Base-by-base conservation (phyloP, 257 asterid genomes). In the Fraxinus cuspidata region DNA sequence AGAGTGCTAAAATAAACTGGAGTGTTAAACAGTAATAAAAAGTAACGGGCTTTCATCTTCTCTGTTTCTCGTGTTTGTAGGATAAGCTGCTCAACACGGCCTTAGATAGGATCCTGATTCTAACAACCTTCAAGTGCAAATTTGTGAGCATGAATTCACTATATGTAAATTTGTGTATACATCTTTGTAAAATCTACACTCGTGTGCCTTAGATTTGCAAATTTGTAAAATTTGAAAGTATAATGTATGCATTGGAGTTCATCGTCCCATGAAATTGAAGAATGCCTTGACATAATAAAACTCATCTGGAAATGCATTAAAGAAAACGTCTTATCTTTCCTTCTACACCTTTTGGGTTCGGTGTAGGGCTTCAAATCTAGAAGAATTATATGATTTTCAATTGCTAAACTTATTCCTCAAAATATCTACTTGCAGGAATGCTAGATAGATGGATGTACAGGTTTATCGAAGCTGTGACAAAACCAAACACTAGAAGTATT, bases 371-470 rank as follows among this genome's bases (percentile, higher is more conserved):
- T 9, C 11, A 5, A 28, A 38, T 56, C 53, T 37, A 23, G 67
- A 72, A 56, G 28, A 18, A 7, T 53, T 19, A 5, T 35, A 53
- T n/a, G 34, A 19, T 38, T 51, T 10, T 47, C 74, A 63, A 76
- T 12, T 49, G 4, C 16, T 28, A 49, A 2, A 44, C 75, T 67
- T n/a, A 23, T 38, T 34, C 32, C 7, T 56, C 56, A 35, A 29
- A 23, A 32, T 81, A 3, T 60, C 73, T 4, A 42, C 72, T 51
- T 70, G 74, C 92, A 96, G 98, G 99, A 74, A 88, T 96, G 98
- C 92, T 96, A 71, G 98, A 93, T 83, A 89, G 85, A 89, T 96
- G 99, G 98, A 92, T 89, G 96, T 87, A 82, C 87, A 88, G 95
- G 83, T 76, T 92, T 75, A 77, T 93, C 69, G 98, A 91, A 85